These are phyloP conservation scores for Chytridium lagenaria DNA, from an alignment of 371 early-diverging fungal species.

Conservation along the genomic window DNA sequence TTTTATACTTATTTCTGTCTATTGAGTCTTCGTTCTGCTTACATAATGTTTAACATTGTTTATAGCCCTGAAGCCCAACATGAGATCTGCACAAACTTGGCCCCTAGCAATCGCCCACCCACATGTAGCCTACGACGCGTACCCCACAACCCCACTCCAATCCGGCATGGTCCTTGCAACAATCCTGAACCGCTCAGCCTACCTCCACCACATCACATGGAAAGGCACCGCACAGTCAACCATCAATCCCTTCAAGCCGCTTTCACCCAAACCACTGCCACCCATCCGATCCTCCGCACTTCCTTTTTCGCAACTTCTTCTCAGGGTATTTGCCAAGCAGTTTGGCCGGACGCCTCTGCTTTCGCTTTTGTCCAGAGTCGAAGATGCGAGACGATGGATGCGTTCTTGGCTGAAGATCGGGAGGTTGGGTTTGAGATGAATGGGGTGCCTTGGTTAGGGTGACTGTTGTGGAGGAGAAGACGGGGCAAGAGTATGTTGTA, in stretches of 20 bases:
- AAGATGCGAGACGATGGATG: not conserved
- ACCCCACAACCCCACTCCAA: constrained; percentile 44
- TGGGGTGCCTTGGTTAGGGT: not conserved
- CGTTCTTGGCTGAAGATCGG: constrained; percentile 1
- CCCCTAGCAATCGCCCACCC: not conserved
- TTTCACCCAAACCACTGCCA: not conserved
- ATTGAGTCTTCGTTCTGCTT: not conserved
- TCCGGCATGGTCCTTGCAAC: constrained; percentile 25
- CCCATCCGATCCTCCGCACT: not conserved
- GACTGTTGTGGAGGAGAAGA: not conserved
- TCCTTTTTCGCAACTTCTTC: not conserved
- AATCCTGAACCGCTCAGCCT: constrained; percentile 28
- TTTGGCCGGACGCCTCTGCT: not conserved
- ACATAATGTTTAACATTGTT: not conserved
- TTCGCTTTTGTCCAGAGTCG: not conserved
- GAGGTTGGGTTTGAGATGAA: constrained; percentile 1
- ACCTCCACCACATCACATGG: constrained; percentile 5
- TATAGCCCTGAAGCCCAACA: not conserved
- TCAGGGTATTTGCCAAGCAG: not conserved
- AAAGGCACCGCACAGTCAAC: not conserved
- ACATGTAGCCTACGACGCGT: constrained; percentile 25
- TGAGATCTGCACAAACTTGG: not conserved
- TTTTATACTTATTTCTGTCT: not conserved
- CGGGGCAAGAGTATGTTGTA: constrained; percentile 23
- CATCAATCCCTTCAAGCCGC: not conserved